Conservation (phyloP, 1,284 basidiomycete genomes). For the Sporisorium iseilematis-ciliati region DNA sequence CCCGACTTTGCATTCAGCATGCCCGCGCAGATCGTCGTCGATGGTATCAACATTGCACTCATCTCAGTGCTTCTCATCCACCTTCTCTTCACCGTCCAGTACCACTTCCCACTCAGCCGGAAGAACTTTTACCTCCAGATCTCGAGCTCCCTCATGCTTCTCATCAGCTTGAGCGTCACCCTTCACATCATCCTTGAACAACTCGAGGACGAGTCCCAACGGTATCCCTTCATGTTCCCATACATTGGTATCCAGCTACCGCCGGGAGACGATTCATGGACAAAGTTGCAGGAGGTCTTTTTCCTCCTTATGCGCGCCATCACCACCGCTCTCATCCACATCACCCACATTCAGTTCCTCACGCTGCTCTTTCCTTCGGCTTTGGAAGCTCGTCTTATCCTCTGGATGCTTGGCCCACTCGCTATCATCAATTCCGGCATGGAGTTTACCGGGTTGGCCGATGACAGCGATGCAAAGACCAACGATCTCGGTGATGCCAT, state of each 20-base stretch:
- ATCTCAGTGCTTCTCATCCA: constrained; percentile 89
- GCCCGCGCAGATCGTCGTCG: constrained; percentile 89
- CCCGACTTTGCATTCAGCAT: constrained; percentile 79
- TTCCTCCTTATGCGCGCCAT: constrained; percentile 91
- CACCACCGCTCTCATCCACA: constrained; percentile 85
- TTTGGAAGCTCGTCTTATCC: constrained; percentile 90
- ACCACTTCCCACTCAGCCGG: constrained; percentile 92
- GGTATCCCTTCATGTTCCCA: constrained; percentile 94
- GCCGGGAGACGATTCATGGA: constrained; percentile 82
- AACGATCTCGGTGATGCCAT: constrained; percentile 81
- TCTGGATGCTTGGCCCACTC: constrained; percentile 86
- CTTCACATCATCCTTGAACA: constrained; percentile 76
- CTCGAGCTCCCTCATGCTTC: constrained; percentile 81
- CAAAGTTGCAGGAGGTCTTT: constrained; percentile 77
- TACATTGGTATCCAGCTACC: constrained; percentile 81
- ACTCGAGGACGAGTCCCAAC: constrained; percentile 76
- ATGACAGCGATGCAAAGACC: constrained; percentile 69
- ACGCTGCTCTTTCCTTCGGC: constrained; percentile 93
- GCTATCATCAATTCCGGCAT: constrained; percentile 86
- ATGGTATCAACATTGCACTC: constrained; percentile 87
- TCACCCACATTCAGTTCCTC: constrained; percentile 97
- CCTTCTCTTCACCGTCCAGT: constrained; percentile 92
- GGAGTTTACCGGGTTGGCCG: constrained; percentile 82
- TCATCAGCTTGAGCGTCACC: constrained; percentile 71
- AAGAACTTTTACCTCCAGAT: constrained; percentile 92